phyloP scores from a whole-genome alignment of 306 rosid species.

The Biancaea sappan region DNA sequence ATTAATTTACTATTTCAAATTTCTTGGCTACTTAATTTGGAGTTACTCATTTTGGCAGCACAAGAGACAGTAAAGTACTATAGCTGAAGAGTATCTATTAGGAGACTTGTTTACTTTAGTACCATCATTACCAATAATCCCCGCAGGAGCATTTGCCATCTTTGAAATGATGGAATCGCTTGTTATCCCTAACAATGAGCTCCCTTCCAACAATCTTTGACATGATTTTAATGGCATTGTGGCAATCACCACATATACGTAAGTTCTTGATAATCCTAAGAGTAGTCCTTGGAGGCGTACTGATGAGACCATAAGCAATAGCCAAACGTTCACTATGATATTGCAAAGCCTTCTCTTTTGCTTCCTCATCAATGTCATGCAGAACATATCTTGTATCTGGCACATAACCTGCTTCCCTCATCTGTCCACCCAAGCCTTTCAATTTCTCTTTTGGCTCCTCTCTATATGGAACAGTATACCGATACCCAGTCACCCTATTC shows the following conservation, averaged over 20 bases:
- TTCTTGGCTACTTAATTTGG: neutral
- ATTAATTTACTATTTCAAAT: constrained; percentile 13
- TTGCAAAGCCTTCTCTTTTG: constrained; percentile 88
- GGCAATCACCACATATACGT: constrained; percentile 95
- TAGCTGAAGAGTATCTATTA: constrained; percentile 33
- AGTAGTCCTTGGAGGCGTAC: constrained; percentile 96
- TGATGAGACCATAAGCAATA: constrained; percentile 90
- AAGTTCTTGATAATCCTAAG: constrained; percentile 93
- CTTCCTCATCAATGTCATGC: constrained; percentile 91
- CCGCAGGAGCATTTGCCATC: constrained; percentile 90
- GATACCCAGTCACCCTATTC: constrained; percentile 58
- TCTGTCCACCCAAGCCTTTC: constrained; percentile 77
- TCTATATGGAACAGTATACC: constrained; percentile 49
- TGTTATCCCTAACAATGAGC: constrained; percentile 92
- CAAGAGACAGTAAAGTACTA: constrained; percentile 20
- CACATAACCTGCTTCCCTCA: constrained; percentile 92
- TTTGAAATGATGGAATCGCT: constrained; percentile 93
- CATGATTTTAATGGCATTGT: constrained; percentile 91
- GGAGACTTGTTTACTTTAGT: neutral
- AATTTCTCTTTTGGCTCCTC: constrained; percentile 53
- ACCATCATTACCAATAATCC: constrained; percentile 74
- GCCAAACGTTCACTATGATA: constrained; percentile 94
- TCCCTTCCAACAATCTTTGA: constrained; percentile 90
- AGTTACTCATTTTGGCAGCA: constrained; percentile 30
- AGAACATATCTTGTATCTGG: constrained; percentile 93